Percentiles rank a stretch among this genome's conserved stretches.
Conservation (phyloP, 176 grass and related monocot species). For the Raddia guianensis region DNA sequence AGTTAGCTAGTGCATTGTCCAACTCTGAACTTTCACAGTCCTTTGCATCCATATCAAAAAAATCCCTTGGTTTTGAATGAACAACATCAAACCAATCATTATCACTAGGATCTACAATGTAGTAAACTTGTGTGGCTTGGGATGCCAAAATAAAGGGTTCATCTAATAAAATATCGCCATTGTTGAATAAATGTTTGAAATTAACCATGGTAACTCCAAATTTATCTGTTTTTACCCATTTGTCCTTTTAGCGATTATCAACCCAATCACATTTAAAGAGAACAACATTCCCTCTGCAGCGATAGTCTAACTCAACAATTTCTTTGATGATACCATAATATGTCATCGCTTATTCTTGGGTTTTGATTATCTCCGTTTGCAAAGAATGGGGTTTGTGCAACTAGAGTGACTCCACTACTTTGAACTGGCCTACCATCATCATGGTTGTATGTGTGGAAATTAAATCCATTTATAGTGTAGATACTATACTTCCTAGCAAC, state of each 20-base stretch:
- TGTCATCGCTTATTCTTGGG: background rate
- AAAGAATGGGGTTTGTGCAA: background rate
- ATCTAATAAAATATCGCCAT: background rate
- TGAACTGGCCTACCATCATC: background rate
- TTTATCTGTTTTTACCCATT: background rate
- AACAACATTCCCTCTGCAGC: background rate
- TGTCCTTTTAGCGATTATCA: background rate
- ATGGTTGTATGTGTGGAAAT: background rate
- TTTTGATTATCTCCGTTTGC: too few species aligned
- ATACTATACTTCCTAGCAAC: slow-evolving; percentile 15
- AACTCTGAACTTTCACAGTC: too few species aligned
- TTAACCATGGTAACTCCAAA: background rate
- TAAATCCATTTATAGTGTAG: background rate
- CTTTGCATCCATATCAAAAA: too few species aligned
- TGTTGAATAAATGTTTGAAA: background rate
- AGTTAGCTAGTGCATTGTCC: too few species aligned
- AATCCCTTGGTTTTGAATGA: too few species aligned
- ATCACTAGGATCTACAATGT: background rate
- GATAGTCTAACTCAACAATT: background rate
- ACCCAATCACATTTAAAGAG: background rate
- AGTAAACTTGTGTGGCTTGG: background rate
- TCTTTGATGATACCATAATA: background rate
- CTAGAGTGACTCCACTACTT: background rate
- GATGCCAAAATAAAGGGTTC: slow-evolving; percentile 1
- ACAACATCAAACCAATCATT: background rate